These are phyloP conservation scores for Colletotrichum spaethianum DNA, from an alignment of 2,329 filamentous ascomycete species.

Conservation along the genomic window DNA sequence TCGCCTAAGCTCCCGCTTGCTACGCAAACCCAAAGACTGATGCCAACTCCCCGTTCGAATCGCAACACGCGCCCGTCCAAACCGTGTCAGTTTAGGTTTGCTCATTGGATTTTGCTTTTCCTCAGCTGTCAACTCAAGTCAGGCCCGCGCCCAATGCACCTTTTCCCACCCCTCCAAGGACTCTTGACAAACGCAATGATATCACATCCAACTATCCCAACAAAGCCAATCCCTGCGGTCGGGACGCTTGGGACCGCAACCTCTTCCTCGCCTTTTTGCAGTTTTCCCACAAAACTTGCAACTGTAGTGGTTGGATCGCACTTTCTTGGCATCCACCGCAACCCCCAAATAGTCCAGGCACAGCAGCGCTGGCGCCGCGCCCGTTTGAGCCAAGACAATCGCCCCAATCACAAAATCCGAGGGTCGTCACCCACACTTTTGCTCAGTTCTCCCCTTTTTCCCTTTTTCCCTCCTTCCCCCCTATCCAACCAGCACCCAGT, in stretches of 20 bases:
- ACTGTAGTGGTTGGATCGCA: neutral
- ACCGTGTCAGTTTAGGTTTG: neutral
- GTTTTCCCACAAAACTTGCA: neutral
- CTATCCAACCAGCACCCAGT: neutral
- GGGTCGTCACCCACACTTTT: neutral
- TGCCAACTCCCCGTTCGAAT: slow-evolving; percentile 12
- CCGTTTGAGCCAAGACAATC: slow-evolving; percentile 33
- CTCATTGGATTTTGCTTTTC: neutral
- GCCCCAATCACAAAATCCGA: slow-evolving; percentile 8
- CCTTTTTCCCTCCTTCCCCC: neutral
- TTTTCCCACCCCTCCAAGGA: neutral
- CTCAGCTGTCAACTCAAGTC: neutral
- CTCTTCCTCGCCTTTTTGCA: slow-evolving; percentile 3
- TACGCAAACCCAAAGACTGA: slow-evolving; percentile 1
- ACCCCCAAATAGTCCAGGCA: slow-evolving; percentile 4
- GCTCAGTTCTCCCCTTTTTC: neutral
- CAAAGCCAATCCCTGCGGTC: slow-evolving; percentile 26
- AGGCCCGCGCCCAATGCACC: neutral
- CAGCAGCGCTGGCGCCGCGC: neutral
- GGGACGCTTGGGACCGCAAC: neutral
- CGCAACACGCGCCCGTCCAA: slow-evolving; percentile 3
- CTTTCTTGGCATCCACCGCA: slow-evolving; percentile 5
- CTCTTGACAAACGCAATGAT: slow-evolving; percentile 16
- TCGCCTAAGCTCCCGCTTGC: neutral
- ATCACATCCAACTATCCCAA: slow-evolving; percentile 24